Conservation (phyloP, 2,329 filamentous ascomycete species). For the Penicillium frequentans region DNA sequence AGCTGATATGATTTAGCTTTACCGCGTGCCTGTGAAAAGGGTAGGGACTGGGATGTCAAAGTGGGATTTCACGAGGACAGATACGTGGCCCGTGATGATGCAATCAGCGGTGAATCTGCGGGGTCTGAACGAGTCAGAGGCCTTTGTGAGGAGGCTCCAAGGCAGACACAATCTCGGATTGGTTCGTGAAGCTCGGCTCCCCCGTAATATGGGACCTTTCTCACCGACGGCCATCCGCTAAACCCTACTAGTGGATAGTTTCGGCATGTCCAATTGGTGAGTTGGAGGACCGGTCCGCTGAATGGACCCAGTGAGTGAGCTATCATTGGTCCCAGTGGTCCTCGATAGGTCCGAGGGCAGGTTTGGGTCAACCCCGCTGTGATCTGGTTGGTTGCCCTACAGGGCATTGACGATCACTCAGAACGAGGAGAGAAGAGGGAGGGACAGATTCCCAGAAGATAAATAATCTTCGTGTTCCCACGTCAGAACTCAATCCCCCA, state of each 20-base stretch:
- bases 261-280: slow-evolving; percentile 10
- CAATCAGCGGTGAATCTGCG: slow-evolving; percentile 22
- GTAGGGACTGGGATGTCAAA: not conserved
- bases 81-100: slow-evolving; percentile 5
- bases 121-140: slow-evolving; percentile 6
- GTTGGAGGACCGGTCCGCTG: slow-evolving; percentile 1
- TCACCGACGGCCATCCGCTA: slow-evolving; percentile 25
- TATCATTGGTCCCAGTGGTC: slow-evolving; percentile 12
- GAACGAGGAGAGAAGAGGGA: not conserved
- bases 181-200: slow-evolving; percentile 3
- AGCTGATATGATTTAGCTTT: not conserved
- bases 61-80: not conserved
- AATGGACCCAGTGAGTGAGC: not conserved
- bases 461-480: slow-evolving; percentile 16
- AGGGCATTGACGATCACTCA: slow-evolving; percentile 6
- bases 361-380: slow-evolving; percentile 4
- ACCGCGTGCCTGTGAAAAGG: not conserved
- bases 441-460: slow-evolving; percentile 5
- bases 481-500: slow-evolving; percentile 1
- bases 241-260: slow-evolving; percentile 27
- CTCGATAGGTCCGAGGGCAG: slow-evolving; percentile 4
- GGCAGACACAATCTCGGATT: slow-evolving; percentile 17
- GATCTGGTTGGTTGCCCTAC: slow-evolving; percentile 26
- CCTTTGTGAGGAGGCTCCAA: slow-evolving; percentile 19
- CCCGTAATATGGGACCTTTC: not conserved